Conservation (phyloP, 192 early-diverging fungal genomes). For the Backusella psychrophila region DNA sequence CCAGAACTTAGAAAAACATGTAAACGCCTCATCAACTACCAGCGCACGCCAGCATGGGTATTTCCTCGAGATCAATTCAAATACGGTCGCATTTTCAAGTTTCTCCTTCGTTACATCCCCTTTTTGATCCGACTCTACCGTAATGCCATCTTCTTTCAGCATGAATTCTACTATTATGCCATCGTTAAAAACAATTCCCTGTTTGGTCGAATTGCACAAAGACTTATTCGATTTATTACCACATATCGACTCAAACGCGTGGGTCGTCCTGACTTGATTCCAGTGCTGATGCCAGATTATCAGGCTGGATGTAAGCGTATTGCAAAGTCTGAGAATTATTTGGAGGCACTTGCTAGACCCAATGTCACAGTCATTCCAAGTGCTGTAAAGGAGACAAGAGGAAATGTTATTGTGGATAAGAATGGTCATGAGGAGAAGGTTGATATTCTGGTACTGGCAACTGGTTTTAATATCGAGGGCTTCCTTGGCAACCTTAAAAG, state of each 20-base stretch:
- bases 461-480: conserved; percentile 42
- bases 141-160: conserved; percentile 17
- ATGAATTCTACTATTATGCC: conserved; percentile 44
- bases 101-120: conserved; percentile 41
- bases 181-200: conserved; percentile 35
- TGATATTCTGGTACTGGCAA: conserved; percentile 43
- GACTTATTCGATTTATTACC: conserved; percentile 30
- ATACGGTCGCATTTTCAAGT: conserved; percentile 33
- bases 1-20: conserved; percentile 44
- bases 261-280: conserved; percentile 21
- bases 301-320: conserved; percentile 42
- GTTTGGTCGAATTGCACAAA: conserved; percentile 36
- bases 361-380: conserved; percentile 38
- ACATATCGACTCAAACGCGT: conserved; percentile 18
- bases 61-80: conserved; percentile 36
- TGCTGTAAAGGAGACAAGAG: conserved; percentile 28
- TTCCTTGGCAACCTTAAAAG: conserved; percentile 23
- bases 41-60: conserved; percentile 51
- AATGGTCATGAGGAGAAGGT: conserved; percentile 34
- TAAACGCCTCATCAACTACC: conserved; percentile 44
- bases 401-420: conserved; percentile 30
- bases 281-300: conserved; percentile 37
- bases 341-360: conserved; percentile 13
- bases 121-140: conserved; percentile 24
- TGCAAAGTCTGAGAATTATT: conserved; percentile 30